Base-by-base conservation (phyloP, 352 stramenopile genomes). In the Elongisporangium prolatum region DNA sequence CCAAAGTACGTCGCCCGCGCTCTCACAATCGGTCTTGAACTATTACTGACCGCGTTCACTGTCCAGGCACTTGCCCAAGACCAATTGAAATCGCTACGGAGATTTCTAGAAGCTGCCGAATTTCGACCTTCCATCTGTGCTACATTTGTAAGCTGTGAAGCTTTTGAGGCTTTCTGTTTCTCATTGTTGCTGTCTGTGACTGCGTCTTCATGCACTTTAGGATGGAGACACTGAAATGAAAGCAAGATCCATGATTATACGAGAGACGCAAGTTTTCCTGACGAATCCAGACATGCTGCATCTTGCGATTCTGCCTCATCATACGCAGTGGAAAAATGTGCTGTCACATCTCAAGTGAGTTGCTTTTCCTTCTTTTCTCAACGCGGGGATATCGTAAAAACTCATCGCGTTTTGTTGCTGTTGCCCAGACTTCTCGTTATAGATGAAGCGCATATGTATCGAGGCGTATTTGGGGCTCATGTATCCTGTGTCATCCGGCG, bases 221-320 rank as follows among this genome's bases (percentile, higher is more conserved):
- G 97, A 99, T 69, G 97, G 97, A 14, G 97, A 99, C 68, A 98
- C 95, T 7, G 72, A 84, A 9, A 95, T 98, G 71, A 83, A 84
- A 56, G 79, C 92, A 50, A 86, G 97, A 7, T 83, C 80, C 21
- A 77, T 80, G 48, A 80, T 98, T 22, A 88, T 91, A 21, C 71
- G 74, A 11, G 75, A 96, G 20, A 87, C 87, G 10, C 90, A 97
- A 49, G 86, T 99, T 44, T 96, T 99, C 54, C 73, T 99, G n/a
- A 99, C 96, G 4, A 99, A 99, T 73, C 97, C 97, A 24, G 97
- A 99, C 68, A 99, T 98, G 65, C 78, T 99, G 16, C 97, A 99
- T 70, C 81, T 97, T 14, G 91, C 90, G n/a, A 96, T 99, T 22
- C 68, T 99, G 14, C 93, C 96, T 1, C 80, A 96, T n/a, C 93